Evolutionary conservation across 805 yeast species (phyloP), one percentile per base, ranked within the genome.

Genomic region (Clavispora carvajalis): DNA sequence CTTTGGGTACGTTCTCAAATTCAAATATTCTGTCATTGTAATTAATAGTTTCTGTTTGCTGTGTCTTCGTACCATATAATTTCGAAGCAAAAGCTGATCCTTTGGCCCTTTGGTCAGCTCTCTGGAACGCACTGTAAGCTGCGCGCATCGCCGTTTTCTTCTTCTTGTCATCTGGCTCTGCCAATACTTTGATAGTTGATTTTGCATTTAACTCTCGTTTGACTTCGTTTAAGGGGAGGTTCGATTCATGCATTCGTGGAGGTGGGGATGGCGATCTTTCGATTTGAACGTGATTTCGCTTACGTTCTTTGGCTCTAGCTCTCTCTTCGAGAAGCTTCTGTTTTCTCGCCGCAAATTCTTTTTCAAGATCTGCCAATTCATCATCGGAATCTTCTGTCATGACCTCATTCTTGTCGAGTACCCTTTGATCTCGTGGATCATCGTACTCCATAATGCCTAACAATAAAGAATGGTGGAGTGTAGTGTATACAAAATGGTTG

Each of bases 351-450:
- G 51, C 57, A 30, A 43, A 67, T 41, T 68, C 72, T 44, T 69
- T 69, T 38, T 62, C 57, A 16, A 69, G 44, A 41, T 68, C 67
- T 0, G 59, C 56, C 13, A 65, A 43, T 23, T 63, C 73, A 36
- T 69, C 72, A 12, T 57, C 62, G 2, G 69, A 65, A 29, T 59
- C 65, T 25, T 58, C 69, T 1, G 73, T 69, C 13, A 66, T 55
- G 11, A 55, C 51, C 28, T 63, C 67, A 7, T 60, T 59, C 1
- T 55, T 48, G 21, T 54, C 50, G 6, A 33, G 26, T 7, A 41
- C 46, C 22, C 21, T 16, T 7, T 45, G 49, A 24, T 62, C 60
- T 40, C 71, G 46, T 12, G 69, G 69, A 39, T 66, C 72, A n/a
- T 51, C 36, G 11, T 28, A 28, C 19, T 28, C 31, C 31, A 28